Evolutionary conservation across 2,329 filamentous ascomycete species (phyloP).

Genomic region (Amesomyces nigricolor): DNA sequence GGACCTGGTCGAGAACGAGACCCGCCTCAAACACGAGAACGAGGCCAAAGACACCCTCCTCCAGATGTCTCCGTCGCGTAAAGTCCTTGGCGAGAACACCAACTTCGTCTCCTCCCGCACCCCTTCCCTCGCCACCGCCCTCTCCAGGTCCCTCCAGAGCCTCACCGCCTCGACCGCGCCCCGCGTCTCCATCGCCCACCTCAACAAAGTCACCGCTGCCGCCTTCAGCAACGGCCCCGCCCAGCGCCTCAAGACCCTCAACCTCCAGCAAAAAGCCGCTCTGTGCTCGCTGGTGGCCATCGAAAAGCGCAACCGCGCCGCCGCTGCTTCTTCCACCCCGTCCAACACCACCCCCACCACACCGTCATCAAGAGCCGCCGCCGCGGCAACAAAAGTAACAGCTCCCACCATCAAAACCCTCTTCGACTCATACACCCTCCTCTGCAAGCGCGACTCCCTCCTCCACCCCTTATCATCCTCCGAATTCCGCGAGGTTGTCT

Average conservation of each 20-base stretch:
- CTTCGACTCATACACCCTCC: conserved; percentile 73
- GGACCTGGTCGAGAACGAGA: conserved; percentile 83
- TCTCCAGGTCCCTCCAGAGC: conserved; percentile 50
- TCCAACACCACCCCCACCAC: conserved; percentile 33
- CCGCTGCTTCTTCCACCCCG: conserved; percentile 33
- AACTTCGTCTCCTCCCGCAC: conserved; percentile 56
- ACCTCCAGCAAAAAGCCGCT: conserved; percentile 93
- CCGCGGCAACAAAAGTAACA: conserved; percentile 31
- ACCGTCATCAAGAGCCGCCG: conserved; percentile 41
- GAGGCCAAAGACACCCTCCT: conserved; percentile 51
- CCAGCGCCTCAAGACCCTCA: conserved; percentile 79
- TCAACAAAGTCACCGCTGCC: conserved; percentile 84
- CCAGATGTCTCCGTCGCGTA: conserved; percentile 64
- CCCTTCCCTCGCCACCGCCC: conserved; percentile 42
- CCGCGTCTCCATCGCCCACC: conserved; percentile 79
- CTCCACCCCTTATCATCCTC: conserved; percentile 84
- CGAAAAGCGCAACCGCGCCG: conserved; percentile 65
- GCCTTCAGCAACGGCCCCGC: conserved; percentile 85
- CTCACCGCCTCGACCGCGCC: conserved; percentile 77
- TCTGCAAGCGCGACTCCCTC: conserved; percentile 84
- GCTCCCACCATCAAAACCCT: conserved; percentile 79
- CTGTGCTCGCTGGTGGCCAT: conserved; percentile 82
- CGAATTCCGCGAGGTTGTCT: conserved; percentile 90
- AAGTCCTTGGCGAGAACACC: conserved; percentile 71
- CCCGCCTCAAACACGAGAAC: conserved; percentile 65